Conservation (phyloP, 1,284 basidiomycete genomes). For the Rhodotorula sp. region DNA sequence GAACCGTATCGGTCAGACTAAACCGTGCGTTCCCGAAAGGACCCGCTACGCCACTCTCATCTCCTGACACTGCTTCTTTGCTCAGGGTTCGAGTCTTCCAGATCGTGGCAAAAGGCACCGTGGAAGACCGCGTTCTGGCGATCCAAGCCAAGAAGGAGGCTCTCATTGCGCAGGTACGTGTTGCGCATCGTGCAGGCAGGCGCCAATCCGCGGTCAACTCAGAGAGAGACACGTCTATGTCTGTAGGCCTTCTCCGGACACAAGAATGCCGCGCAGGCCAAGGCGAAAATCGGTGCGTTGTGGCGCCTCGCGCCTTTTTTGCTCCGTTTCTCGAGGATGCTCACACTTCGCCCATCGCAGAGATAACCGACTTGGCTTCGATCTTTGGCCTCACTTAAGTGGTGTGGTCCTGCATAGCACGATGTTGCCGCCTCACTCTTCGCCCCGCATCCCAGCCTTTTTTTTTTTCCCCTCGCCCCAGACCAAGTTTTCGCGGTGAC, state of each 20-base stretch:
- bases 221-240: too few species aligned
- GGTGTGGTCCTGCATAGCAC: background rate
- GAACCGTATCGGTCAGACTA: slow-evolving; percentile 48
- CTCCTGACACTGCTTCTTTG: background rate
- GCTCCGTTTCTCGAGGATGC: background rate
- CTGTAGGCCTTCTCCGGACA: slow-evolving; percentile 39
- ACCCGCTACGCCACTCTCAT: too few species aligned
- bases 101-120: slow-evolving; percentile 45
- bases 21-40: slow-evolving; percentile 14
- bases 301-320: too few species aligned
- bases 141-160: slow-evolving; percentile 46
- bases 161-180: slow-evolving; percentile 40
- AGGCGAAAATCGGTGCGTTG: slow-evolving; percentile 34
- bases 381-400: background rate
- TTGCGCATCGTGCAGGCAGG: background rate
- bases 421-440: too few species aligned
- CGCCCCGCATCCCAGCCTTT: too few species aligned
- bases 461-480: too few species aligned
- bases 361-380: background rate
- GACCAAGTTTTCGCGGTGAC: too few species aligned
- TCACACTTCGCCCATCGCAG: background rate
- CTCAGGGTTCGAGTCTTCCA: slow-evolving; percentile 43
- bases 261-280: slow-evolving; percentile 19
- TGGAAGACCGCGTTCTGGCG: slow-evolving; percentile 45
- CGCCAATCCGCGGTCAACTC: too few species aligned